Percentiles rank a stretch among this genome's conserved stretches.
Conservation (phyloP, 2,329 filamentous ascomycete genomes). For the Pseudocercospora fuligena region DNA sequence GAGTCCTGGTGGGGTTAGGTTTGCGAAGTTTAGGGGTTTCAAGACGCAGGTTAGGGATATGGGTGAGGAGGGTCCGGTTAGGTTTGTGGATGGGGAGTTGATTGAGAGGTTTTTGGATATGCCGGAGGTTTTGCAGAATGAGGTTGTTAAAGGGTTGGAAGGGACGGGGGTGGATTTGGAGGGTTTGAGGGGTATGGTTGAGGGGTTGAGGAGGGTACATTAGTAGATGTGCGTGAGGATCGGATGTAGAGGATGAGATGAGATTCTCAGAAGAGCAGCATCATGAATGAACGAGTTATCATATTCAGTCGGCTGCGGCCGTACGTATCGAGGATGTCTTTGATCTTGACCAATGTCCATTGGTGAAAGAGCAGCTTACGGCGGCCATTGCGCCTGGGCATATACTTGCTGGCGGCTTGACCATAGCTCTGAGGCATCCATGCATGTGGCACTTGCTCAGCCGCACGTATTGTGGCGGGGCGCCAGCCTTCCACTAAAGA, state of each 20-base stretch:
- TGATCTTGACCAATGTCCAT: too few relatives aligned
- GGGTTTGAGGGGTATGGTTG: conserved; percentile 63
- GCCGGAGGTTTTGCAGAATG: conserved; percentile 61
- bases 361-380: too few relatives aligned
- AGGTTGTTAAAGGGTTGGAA: conserved; percentile 55
- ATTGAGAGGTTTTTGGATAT: conserved; percentile 83
- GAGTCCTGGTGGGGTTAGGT: conserved; percentile 74
- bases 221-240: background rate
- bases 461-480: background rate
- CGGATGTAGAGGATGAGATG: background rate
- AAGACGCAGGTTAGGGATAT: conserved; percentile 69
- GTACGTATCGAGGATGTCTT: background rate
- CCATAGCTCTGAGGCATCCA: background rate
- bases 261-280: background rate
- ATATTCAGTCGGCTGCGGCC: too few relatives aligned
- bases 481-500: background rate
- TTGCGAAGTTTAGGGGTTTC: conserved; percentile 81
- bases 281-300: background rate
- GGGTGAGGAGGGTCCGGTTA: conserved; percentile 71
- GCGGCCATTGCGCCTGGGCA: too few relatives aligned
- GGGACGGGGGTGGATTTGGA: conserved; percentile 56
- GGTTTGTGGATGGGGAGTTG: conserved; percentile 92
- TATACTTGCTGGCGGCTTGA: background rate
- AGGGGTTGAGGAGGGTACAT: conserved; percentile 59
- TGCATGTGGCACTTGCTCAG: background rate